Conservation (phyloP, 1,284 basidiomycete genomes). For the Ustilago shanxiensis region DNA sequence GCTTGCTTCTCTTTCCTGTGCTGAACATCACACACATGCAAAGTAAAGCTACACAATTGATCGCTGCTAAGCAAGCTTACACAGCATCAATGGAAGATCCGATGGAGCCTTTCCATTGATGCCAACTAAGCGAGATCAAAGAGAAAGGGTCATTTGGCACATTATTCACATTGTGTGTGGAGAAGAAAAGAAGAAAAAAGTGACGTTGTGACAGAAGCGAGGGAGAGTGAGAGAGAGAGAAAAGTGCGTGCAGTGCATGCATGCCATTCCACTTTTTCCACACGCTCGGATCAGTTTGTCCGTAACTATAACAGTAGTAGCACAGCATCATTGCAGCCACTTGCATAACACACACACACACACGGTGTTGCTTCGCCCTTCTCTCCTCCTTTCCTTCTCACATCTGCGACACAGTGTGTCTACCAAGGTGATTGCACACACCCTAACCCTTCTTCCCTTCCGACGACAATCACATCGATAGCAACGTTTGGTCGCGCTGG, state of each 20-base stretch:
- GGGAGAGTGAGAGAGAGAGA: too few relatives aligned
- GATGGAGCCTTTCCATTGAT: too few relatives aligned
- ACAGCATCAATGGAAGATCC: too few relatives aligned
- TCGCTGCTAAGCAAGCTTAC: too few relatives aligned
- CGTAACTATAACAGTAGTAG: not conserved
- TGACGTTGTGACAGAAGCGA: not conserved
- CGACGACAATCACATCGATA: not conserved
- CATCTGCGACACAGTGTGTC: not conserved
- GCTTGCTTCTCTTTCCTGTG: too few relatives aligned
- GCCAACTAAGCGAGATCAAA: too few relatives aligned
- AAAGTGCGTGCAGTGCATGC: not conserved
- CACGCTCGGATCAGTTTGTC: conserved; percentile 22
- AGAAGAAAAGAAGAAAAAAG: not conserved
- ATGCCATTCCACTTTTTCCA: not conserved
- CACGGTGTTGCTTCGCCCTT: not conserved
- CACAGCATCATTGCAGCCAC: not conserved
- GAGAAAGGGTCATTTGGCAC: too few relatives aligned
- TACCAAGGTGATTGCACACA: not conserved
- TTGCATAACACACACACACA: not conserved
- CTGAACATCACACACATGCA: too few relatives aligned
- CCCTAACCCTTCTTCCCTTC: not conserved
- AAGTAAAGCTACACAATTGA: too few relatives aligned
- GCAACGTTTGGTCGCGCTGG: not conserved
- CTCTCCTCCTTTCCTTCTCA: not conserved
- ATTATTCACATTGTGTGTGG: too few relatives aligned